phyloP scores from a whole-genome alignment of 23 red algal species.

The Pyropia haitanensis region DNA sequence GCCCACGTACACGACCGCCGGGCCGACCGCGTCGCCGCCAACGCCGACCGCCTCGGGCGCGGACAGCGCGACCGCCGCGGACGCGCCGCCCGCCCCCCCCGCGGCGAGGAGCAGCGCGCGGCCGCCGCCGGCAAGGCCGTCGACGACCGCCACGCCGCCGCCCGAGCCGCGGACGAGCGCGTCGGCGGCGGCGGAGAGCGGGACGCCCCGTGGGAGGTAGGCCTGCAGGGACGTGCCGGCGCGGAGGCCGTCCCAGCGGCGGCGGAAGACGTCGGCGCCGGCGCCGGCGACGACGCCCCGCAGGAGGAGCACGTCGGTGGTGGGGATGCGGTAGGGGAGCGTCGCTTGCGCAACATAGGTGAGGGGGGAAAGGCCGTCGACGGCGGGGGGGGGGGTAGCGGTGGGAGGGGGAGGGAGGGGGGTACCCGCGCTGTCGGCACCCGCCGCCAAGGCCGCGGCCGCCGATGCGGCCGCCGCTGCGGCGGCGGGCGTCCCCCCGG shows the following conservation, averaged over 20 bases:
- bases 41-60: conserved; percentile 44
- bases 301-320: conserved; percentile 46
- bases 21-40: conserved; percentile 11
- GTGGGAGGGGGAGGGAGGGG: too few species aligned
- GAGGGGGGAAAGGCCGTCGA: too few species aligned
- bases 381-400: too few species aligned
- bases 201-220: conserved; percentile 12
- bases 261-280: conserved; percentile 55
- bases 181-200: conserved; percentile 25
- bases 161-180: conserved; percentile 22
- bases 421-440: too few species aligned
- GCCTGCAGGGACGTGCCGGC: conserved; percentile 40
- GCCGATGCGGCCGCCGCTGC: too few species aligned
- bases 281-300: conserved; percentile 25
- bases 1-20: conserved; percentile 38
- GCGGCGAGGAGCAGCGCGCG: conserved; percentile 43
- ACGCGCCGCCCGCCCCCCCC: conserved; percentile 44
- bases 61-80: conserved; percentile 33
- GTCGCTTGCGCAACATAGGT: not conserved
- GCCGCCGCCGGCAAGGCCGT: conserved; percentile 31
- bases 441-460: too few species aligned
- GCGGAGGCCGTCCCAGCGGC: conserved; percentile 62
- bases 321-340: conserved; percentile 52
- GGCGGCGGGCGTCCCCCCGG: too few species aligned
- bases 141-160: conserved; percentile 35